phyloP scores from a whole-genome alignment of 169 alveolate species.

The Ichthyophthirius multifiliis region DNA sequence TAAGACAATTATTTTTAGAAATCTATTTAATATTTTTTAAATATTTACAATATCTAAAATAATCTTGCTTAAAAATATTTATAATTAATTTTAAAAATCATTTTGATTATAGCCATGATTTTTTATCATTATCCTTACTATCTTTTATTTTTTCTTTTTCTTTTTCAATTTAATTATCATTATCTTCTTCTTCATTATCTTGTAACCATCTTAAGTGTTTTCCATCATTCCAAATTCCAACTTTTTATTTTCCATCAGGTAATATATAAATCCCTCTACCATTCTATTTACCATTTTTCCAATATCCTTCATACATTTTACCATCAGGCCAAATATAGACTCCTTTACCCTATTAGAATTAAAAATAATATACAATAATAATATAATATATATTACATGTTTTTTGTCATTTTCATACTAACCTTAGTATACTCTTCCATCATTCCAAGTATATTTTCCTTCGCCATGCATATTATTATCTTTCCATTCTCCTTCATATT shows the following conservation, averaged over 20 bases:
- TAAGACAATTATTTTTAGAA: too few relatives aligned
- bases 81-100: too few relatives aligned
- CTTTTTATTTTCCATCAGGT: conserved; percentile 19
- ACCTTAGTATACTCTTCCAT: conserved; percentile 60
- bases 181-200: too few relatives aligned
- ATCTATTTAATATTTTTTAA: too few relatives aligned
- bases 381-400: conserved; percentile 32
- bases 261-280: conserved; percentile 46
- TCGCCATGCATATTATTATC: conserved; percentile 46
- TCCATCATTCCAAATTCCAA: neutral
- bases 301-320: conserved; percentile 54
- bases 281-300: conserved; percentile 55
- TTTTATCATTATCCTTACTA: too few relatives aligned
- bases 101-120: too few relatives aligned
- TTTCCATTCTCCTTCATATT: conserved; percentile 62
- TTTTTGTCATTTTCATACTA: conserved; percentile 75
- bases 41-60: too few relatives aligned
- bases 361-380: neutral
- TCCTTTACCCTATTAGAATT: too few relatives aligned
- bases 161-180: too few relatives aligned
- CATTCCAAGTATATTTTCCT: conserved; percentile 42
- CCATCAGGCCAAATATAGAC: conserved; percentile 26
- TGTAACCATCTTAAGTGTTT: neutral
- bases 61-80: too few relatives aligned
- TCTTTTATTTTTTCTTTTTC: too few relatives aligned